Conservation (phyloP, 2,329 filamentous ascomycete genomes). For the Xylaria sp. region DNA sequence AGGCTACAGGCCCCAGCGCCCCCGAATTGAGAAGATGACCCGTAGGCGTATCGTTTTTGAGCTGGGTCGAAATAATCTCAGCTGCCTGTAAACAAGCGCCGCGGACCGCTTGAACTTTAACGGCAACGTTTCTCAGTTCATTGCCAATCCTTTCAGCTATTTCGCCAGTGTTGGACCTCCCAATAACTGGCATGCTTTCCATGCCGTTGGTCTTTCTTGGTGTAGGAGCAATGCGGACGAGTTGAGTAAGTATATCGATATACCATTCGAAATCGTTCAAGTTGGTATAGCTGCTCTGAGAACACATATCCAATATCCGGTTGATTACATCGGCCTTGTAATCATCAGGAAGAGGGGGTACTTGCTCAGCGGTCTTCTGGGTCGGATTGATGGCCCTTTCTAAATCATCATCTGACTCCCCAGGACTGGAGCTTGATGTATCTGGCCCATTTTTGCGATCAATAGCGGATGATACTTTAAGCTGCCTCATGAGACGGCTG, state of each 20-base stretch:
- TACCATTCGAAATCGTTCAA: constrained; percentile 97
- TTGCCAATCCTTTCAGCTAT: constrained; percentile 77
- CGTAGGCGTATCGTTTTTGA: constrained; percentile 57
- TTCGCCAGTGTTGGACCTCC: constrained; percentile 46
- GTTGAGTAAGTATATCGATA: constrained; percentile 84
- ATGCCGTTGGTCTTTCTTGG: constrained; percentile 48
- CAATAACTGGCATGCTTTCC: constrained; percentile 39
- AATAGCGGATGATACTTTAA: constrained; percentile 68
- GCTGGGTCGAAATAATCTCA: constrained; percentile 72
- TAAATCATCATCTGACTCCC: constrained; percentile 58
- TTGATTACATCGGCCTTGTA: constrained; percentile 84
- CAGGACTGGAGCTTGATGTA: constrained; percentile 48
- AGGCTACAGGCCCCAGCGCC: constrained; percentile 77
- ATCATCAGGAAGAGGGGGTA: constrained; percentile 77
- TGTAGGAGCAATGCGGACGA: constrained; percentile 73
- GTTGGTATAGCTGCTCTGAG: constrained; percentile 83
- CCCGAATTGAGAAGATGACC: constrained; percentile 65
- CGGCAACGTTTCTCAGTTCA: constrained; percentile 87
- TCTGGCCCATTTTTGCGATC: constrained; percentile 53
- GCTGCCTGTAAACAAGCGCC: constrained; percentile 81
- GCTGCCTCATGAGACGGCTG: constrained; percentile 83
- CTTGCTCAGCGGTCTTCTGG: constrained; percentile 46
- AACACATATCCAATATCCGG: constrained; percentile 87
- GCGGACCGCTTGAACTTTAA: constrained; percentile 86
- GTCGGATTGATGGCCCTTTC: constrained; percentile 46